phyloP scores from a whole-genome alignment of 768 basidiomycete species.

The Rhodotorula sphaerocarpa region DNA sequence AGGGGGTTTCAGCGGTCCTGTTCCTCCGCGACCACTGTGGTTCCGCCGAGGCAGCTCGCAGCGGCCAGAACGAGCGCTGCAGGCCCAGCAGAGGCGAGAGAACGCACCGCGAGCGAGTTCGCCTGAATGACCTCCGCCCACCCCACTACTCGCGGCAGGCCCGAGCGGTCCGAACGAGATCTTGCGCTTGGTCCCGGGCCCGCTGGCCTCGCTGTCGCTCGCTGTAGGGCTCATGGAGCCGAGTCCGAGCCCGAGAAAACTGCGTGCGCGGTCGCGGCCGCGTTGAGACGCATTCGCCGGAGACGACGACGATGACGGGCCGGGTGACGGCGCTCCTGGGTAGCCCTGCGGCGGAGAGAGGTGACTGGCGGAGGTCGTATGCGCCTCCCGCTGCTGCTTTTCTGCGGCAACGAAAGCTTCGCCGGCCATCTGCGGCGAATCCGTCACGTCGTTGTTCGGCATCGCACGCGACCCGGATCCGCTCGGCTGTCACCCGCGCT shows the following conservation, averaged over 20 bases:
- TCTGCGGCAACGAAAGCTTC: too few species aligned
- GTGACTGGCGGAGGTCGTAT: too few species aligned
- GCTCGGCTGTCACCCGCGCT: too few species aligned
- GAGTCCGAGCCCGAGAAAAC: conserved; percentile 6
- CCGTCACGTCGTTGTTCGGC: too few species aligned
- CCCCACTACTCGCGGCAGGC: background rate
- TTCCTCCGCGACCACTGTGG: too few species aligned
- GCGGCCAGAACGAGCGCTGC: too few species aligned
- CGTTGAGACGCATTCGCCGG: background rate
- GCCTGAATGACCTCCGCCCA: background rate
- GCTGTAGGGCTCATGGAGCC: background rate
- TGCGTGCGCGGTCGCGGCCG: background rate
- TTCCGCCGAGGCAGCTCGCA: too few species aligned
- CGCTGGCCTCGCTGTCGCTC: background rate
- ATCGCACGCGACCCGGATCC: too few species aligned
- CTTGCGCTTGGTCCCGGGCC: background rate
- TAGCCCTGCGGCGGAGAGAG: too few species aligned
- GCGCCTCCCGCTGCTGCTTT: too few species aligned
- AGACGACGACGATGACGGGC: background rate
- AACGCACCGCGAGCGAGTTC: background rate
- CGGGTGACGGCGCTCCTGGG: background rate
- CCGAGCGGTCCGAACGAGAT: background rate
- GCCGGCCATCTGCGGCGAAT: too few species aligned
- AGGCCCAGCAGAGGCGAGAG: background rate
- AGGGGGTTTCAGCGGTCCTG: too few species aligned